These are phyloP conservation scores for Mantamonas sphyraenae DNA, from an alignment of 78 protist genomes.

Conservation along the genomic window DNA sequence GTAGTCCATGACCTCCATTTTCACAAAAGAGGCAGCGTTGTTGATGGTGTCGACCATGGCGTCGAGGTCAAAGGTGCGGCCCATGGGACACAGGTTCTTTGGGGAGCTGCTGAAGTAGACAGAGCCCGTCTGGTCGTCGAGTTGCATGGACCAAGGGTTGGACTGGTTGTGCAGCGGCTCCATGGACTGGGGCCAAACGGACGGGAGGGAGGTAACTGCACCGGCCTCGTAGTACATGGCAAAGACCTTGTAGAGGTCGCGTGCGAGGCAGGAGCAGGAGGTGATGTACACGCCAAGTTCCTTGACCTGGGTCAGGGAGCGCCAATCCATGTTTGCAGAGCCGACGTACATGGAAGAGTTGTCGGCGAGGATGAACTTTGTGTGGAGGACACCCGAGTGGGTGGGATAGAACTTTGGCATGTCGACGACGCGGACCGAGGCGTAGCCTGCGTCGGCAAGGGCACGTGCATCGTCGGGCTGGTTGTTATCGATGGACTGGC, in stretches of 20 bases:
- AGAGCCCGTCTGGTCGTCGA: no score
- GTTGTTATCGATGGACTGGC: not conserved
- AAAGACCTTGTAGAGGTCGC: constrained; percentile 44
- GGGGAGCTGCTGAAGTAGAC: constrained; percentile 42
- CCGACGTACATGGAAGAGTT: constrained; percentile 33
- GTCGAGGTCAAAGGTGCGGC: constrained; percentile 45
- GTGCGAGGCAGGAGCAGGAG: constrained; percentile 40
- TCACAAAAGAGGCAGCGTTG: no score
- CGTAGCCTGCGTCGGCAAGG: not conserved
- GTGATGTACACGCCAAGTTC: constrained; percentile 64
- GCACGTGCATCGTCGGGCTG: not conserved
- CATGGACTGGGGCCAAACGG: no score
- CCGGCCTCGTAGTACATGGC: constrained; percentile 48
- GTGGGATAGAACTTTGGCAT: not conserved
- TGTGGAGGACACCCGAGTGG: constrained; percentile 33
- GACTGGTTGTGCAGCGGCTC: no score
- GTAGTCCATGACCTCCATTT: constrained; percentile 77
- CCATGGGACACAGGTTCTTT: constrained; percentile 15
- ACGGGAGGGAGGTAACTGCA: constrained; percentile 2
- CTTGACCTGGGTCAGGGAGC: constrained; percentile 73
- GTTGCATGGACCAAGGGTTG: no score
- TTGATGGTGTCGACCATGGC: constrained; percentile 38
- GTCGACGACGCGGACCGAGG: not conserved
- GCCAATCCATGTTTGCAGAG: constrained; percentile 66
- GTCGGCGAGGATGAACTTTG: constrained; percentile 48